Evolutionary conservation across 306 rosid genomes (phyloP).

Genomic region (Castanospermum australe): DNA sequence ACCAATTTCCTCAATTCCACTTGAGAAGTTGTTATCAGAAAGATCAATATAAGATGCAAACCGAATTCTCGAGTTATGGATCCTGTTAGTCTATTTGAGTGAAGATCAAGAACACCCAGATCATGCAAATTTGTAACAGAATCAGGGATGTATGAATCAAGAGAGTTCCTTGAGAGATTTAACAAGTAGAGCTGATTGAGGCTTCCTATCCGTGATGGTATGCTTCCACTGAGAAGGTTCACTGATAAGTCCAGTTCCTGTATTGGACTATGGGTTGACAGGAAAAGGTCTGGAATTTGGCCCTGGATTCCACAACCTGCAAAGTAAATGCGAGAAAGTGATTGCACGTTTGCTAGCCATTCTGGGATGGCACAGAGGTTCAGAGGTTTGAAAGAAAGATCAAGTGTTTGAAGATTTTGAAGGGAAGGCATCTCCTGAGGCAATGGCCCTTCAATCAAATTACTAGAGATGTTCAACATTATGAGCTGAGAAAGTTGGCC

Average conservation of each 20-base stretch:
- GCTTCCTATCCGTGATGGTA: conserved; percentile 58
- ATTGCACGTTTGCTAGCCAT: conserved; percentile 43
- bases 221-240: conserved; percentile 50
- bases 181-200: conserved; percentile 44
- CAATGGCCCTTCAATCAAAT: conserved; percentile 46
- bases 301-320: conserved; percentile 60
- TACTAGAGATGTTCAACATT: conserved; percentile 33
- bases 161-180: conserved; percentile 57
- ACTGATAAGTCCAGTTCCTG: conserved; percentile 61
- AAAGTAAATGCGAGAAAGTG: conserved; percentile 41
- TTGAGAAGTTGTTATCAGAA: conserved; percentile 50
- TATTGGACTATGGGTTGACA: conserved; percentile 28
- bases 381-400: conserved; percentile 50
- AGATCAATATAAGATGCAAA: too few species aligned
- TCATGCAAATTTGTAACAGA: conserved; percentile 38
- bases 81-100: conserved; percentile 55
- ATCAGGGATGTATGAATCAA: conserved; percentile 48
- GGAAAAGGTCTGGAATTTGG: conserved; percentile 36
- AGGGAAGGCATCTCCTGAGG: conserved; percentile 50
- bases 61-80: conserved; percentile 36
- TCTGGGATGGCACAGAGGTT: conserved; percentile 44
- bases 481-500: conserved; percentile 47
- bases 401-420: conserved; percentile 44
- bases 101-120: conserved; percentile 59
- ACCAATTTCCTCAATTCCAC: conserved; percentile 41